Base-by-base conservation (phyloP, 305 asterid species). In the Fraxinus dipetala region DNA sequence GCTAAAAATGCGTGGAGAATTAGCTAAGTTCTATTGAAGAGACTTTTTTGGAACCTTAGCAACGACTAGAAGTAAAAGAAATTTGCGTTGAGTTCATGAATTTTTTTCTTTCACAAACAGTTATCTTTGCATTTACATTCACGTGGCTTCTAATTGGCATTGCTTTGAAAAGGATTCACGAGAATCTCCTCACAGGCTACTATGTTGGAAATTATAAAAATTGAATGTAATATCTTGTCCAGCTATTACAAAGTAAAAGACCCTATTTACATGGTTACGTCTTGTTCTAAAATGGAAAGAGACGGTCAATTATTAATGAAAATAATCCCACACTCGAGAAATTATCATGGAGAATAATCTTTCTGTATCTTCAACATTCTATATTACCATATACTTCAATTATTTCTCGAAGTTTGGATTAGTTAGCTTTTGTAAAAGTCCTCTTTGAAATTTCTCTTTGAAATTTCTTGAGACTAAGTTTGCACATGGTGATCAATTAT, bases 371-470 rank as follows among this genome's bases (percentile, higher is more conserved):
- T 54, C 24, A 54, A 54, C 24, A 54, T 54, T 54, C 3, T 59
- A 18, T 59, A 20, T 59, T 59, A 7, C 69, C 69, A 59, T 59
- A n/a, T 59, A 59, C 13, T 56, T 2, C 69, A 18, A 59, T 59
- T 59, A 20, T 13, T 26, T 59, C 30, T 31, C 40, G 1, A 70
- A 31, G 75, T 16, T 2, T 70, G 75, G 16, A 70, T 6, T 13
- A 70, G 38, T 30, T 70, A 70, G 22, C 36, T 67, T 30, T 67
- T 5, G 75, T 31, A 13, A 31, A 30, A 70, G 11, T 84, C 26
- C 72, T 77, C 40, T 69, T 80, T 81, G 63, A 85, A 79, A 35
- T 83, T 77, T 81, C 72, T 77, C 40, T 69, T 80, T 81, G 72
- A 85, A 79, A 35, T 83, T 77, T 81, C 28, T 24, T 72, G 83